Base-by-base conservation (phyloP, 2,329 filamentous ascomycete species). In the Penicillium sp. region DNA sequence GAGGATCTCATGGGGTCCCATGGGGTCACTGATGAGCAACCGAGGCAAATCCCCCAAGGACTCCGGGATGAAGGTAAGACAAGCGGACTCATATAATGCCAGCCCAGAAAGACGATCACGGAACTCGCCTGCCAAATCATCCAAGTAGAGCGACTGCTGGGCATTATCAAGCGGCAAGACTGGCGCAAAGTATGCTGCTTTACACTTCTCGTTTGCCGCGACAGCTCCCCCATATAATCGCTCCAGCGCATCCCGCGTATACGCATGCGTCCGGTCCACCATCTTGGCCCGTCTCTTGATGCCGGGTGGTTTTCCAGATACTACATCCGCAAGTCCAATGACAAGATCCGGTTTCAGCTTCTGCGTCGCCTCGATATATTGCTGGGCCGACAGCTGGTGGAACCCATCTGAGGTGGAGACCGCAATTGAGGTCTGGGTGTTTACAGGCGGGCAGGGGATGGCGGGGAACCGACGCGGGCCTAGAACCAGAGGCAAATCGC, bases 351-450 rank as follows among this genome's bases (percentile, higher is more conserved):
- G 90, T 49, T 81, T 80, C 33, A 96, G 75, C n/a, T 77, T 80
- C 55, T 82, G 75, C 1, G 89, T 79, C 18, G 86, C 85, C 6
- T 84, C 77, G 31, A 82, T 78, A 75, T 94, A 97, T 51, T 89
- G 84, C 6, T 84, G 79, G 0, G 85, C 84, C 29, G 83, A 82
- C 31, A 97, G 77, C 54, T 83, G 81, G 58, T 85, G 83, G 74
- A 95, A 96, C 27, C 94, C 94, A 1, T 91, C 90, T 0, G 92
- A 93, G 2, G 94, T 96, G 69, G 89, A 86, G 46, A 97, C 82
- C 18, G 89, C 86, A 41, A 97, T 80, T 45, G 86, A 82, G 37
- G 83, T 83, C 58, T 87, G 83, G 8, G 86, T 87, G 70, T 94
- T 92, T 60, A 85, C 79, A 9, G 77, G 72, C 0, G 90, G 89